Percentiles rank a stretch among this genome's conserved stretches.
These are phyloP conservation scores for Boletellus ananiceps DNA, from an alignment of 768 basidiomycete genomes.

Conservation along the genomic window DNA sequence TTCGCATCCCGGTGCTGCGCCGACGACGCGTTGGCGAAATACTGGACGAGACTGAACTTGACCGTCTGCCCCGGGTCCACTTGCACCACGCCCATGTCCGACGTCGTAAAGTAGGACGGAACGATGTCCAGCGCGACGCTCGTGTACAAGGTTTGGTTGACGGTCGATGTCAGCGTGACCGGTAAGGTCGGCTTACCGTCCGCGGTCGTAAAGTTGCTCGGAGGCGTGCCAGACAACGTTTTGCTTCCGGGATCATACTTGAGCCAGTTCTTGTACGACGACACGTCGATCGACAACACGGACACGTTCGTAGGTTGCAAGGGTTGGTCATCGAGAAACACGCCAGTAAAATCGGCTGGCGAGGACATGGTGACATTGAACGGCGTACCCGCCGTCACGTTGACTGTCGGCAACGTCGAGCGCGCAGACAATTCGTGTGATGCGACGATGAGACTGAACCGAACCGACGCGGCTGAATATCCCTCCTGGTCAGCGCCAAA, in stretches of 20 bases:
- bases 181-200: constrained; percentile 43
- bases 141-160: constrained; percentile 64
- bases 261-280: constrained; percentile 53
- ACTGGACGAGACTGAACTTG: constrained; percentile 49
- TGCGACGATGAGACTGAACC: constrained; percentile 66
- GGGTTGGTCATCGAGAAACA: constrained; percentile 57
- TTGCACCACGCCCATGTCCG: constrained; percentile 53
- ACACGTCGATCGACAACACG: constrained; percentile 54
- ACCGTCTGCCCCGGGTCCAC: constrained; percentile 48
- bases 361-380: constrained; percentile 53
- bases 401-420: constrained; percentile 56
- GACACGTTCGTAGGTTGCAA: constrained; percentile 58
- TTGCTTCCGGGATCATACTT: constrained; percentile 51
- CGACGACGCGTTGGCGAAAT: constrained; percentile 45
- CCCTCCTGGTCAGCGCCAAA: constrained; percentile 71
- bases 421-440: constrained; percentile 59
- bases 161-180: constrained; percentile 54
- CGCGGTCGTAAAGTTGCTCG: constrained; percentile 36
- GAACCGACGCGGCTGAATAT: constrained; percentile 54
- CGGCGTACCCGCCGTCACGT: constrained; percentile 55
- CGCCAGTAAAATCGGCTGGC: constrained; percentile 54
- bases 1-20: constrained; percentile 42
- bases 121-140: constrained; percentile 63
- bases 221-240: constrained; percentile 64
- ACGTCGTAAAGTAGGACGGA: constrained; percentile 65